Conservation (phyloP, 2,329 filamentous ascomycete genomes). For the Aspergillus fijiensis region DNA sequence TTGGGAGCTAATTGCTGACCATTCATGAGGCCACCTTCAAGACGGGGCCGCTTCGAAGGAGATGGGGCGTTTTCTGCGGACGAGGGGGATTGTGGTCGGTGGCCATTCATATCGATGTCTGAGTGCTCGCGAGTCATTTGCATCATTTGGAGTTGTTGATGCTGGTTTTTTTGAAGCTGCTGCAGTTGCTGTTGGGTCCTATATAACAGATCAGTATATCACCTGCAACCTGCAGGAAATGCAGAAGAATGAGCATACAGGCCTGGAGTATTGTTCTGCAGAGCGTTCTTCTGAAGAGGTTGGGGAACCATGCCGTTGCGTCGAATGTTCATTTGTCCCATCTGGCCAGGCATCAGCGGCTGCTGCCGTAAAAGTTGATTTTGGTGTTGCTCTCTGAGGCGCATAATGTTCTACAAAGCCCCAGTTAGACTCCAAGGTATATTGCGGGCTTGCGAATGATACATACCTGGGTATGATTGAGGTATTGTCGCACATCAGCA, state of each 20-base stretch:
- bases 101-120: conserved; percentile 79
- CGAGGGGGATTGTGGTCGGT: conserved; percentile 76
- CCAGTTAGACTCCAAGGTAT: conserved; percentile 19
- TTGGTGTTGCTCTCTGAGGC: conserved; percentile 72
- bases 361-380: conserved; percentile 74
- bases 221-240: conserved; percentile 6
- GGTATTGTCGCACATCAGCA: conserved; percentile 69
- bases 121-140: conserved; percentile 87
- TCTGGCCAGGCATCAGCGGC: conserved; percentile 57
- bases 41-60: conserved; percentile 82
- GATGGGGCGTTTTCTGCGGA: conserved; percentile 86
- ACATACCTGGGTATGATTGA: conserved; percentile 75
- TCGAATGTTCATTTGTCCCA: conserved; percentile 63
- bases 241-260: conserved; percentile 35
- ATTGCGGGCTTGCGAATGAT: conserved; percentile 2
- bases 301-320: conserved; percentile 38
- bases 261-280: conserved; percentile 65
- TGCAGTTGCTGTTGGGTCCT: conserved; percentile 67
- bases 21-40: conserved; percentile 73
- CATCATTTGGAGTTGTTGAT: conserved; percentile 59
- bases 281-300: conserved; percentile 67
- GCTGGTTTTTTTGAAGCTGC: conserved; percentile 62
- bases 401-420: conserved; percentile 58
- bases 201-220: conserved; percentile 23
- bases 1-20: conserved; percentile 76